Conservation (phyloP, 2,329 filamentous ascomycete genomes). For the Hypoxylon sp. region DNA sequence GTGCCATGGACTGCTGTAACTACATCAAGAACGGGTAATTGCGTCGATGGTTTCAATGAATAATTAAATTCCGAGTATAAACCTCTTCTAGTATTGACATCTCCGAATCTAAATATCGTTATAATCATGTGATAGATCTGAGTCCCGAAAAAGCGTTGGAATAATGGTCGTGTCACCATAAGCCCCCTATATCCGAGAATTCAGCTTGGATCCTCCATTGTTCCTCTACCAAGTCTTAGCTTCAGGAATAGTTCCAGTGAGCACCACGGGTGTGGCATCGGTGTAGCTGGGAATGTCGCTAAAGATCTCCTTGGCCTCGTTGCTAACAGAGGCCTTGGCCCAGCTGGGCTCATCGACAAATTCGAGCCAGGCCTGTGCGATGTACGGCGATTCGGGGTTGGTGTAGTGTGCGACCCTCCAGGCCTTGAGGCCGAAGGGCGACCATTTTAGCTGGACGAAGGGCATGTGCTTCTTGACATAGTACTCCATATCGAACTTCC, state of each 20-base stretch:
- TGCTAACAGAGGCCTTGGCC: constrained; percentile 31
- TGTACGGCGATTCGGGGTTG: constrained; percentile 37
- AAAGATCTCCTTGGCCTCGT: constrained; percentile 38
- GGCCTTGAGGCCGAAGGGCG: constrained; percentile 49
- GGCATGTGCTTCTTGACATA: constrained; percentile 58
- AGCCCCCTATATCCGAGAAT: too few species aligned
- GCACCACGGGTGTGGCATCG: constrained; percentile 28
- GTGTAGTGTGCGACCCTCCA: constrained; percentile 47
- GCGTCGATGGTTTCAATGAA: too few species aligned
- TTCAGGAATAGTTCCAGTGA: constrained; percentile 22
- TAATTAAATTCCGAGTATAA: too few species aligned
- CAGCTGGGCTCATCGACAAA: constrained; percentile 42
- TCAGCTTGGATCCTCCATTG: too few species aligned
- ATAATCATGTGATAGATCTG: too few species aligned
- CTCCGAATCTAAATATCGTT: too few species aligned
- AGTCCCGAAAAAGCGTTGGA: too few species aligned
- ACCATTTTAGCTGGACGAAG: constrained; percentile 52
- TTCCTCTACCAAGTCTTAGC: constrained; percentile 5
- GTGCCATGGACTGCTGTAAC: too few species aligned
- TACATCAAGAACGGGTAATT: too few species aligned
- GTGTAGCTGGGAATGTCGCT: constrained; percentile 48
- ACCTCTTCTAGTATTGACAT: too few species aligned
- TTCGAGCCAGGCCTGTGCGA: constrained; percentile 44
- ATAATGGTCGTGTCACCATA: too few species aligned
- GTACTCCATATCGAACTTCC: constrained; percentile 58